Conservation (phyloP, 2,329 filamentous ascomycete species). For the Chaetomium sp. region DNA sequence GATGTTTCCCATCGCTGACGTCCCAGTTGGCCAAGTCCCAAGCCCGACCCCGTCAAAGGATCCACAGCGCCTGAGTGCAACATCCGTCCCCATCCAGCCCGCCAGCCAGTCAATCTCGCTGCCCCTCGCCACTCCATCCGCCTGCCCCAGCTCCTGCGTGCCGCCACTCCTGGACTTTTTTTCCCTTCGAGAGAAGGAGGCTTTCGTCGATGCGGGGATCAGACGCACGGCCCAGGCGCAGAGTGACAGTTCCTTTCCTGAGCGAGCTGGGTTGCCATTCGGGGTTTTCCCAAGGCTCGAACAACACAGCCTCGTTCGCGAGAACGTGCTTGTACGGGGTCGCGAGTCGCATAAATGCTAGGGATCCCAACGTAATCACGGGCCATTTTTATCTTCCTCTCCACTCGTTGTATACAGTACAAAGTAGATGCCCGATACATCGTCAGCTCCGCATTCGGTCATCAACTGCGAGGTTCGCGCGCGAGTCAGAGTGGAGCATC, state of each 20-base stretch:
- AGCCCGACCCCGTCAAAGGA: constrained; percentile 17
- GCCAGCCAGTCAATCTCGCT: constrained; percentile 27
- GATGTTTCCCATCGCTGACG: neutral
- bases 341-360: neutral
- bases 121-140: constrained; percentile 23
- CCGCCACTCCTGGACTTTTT: constrained; percentile 27
- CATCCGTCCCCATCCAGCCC: constrained; percentile 20
- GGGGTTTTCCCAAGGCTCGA: neutral
- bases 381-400: neutral
- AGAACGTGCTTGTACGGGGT: neutral
- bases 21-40: neutral
- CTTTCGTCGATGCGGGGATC: constrained; percentile 7
- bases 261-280: constrained; percentile 5
- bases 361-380: neutral
- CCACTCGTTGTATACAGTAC: neutral
- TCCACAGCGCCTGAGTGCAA: constrained; percentile 22
- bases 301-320: neutral
- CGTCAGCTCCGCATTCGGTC: constrained; percentile 5
- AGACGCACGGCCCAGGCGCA: constrained; percentile 10
- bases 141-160: constrained; percentile 10
- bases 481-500: constrained; percentile 29
- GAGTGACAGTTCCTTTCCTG: neutral
- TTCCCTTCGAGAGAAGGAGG: constrained; percentile 16
- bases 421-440: neutral
- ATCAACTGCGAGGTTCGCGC: constrained; percentile 16